Conservation (phyloP, 805 yeast genomes). For the Cyberlindnera lachancei region DNA sequence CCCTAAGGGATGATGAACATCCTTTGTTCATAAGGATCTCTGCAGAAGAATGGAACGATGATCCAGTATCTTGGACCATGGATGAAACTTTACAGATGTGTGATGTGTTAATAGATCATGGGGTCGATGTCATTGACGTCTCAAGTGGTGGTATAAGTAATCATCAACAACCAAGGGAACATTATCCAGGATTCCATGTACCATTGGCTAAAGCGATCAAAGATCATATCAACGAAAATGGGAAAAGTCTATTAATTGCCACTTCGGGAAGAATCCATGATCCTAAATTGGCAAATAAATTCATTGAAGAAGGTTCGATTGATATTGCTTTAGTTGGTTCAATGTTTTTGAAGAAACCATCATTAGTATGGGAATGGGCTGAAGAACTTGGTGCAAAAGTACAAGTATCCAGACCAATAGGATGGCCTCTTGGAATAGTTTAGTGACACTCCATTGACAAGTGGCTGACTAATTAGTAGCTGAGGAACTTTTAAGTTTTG, state of each 20-base stretch:
- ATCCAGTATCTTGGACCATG: constrained; percentile 11
- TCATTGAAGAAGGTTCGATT: constrained; percentile 34
- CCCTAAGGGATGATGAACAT: constrained; percentile 26
- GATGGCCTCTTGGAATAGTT: neutral
- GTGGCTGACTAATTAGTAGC: no score
- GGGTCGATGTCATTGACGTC: constrained; percentile 46
- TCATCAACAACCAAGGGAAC: neutral
- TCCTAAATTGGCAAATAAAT: constrained; percentile 30
- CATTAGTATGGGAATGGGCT: constrained; percentile 44
- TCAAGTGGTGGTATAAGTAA: constrained; percentile 22
- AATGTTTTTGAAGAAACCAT: constrained; percentile 41
- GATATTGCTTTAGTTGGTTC: constrained; percentile 44
- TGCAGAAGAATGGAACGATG: constrained; percentile 7
- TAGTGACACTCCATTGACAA: no score
- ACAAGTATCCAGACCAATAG: neutral
- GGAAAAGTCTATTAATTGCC: constrained; percentile 33
- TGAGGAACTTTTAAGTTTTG: no score
- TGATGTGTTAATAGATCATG: constrained; percentile 34
- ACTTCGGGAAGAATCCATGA: constrained; percentile 39
- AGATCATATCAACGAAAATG: constrained; percentile 36
- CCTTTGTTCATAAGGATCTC: constrained; percentile 32
- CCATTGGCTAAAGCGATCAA: constrained; percentile 5
- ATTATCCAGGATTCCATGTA: neutral
- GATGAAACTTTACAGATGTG: constrained; percentile 26
- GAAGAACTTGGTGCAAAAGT: constrained; percentile 33